Evolutionary conservation across 2,329 filamentous ascomycete species (phyloP), one percentile per base, ranked within the genome.

Genomic region (Cytospora leucostoma): DNA sequence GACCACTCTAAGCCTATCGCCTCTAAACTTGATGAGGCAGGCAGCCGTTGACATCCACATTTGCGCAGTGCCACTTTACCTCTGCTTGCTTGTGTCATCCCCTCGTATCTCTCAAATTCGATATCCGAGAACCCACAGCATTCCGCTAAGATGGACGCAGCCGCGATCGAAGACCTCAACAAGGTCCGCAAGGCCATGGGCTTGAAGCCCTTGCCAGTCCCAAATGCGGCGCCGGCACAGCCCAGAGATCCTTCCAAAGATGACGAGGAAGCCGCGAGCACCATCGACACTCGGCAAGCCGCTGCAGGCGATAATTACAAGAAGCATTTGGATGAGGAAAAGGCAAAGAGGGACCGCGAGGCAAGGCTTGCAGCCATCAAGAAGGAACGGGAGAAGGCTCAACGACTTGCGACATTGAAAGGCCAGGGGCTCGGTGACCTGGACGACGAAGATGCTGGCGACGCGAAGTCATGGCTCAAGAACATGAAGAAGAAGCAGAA

Each of bases 401-500:
- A 92, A 75, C 87, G 92, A 60, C 85, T 88, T 71, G 82, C 88
- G 15, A 85, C 89, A 66, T 79, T 99, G 12, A 87, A 95, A 72
- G 95, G 95, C 64, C 88, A 90, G 73, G 90, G 93, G 0, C 79
- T 99, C 3, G 95, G 91, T 55, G 95, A 98, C 40, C 80, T 79
- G 0, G 88, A 88, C 52, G 87, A 85, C 2, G 85, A 80, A 7
- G 84, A 79, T 3, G 87, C 88, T 13, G 69, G 90, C 33, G 92
- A 96, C 74, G 91, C 94, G 15, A 91, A 91, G 74, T 82, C 90
- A 1, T 99, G 95, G 95, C 76, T 99, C 65, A 86, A 90, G 69
- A 89, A 89, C 65, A 89, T 94, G 75, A 98, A 96, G 82, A 98
- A 96, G 80, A 84, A 93, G 58, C 92, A 96, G 75, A 96, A 93